These are phyloP conservation scores for Luffa acutangula DNA, from an alignment of 306 rosid genomes.

Conservation along the genomic window DNA sequence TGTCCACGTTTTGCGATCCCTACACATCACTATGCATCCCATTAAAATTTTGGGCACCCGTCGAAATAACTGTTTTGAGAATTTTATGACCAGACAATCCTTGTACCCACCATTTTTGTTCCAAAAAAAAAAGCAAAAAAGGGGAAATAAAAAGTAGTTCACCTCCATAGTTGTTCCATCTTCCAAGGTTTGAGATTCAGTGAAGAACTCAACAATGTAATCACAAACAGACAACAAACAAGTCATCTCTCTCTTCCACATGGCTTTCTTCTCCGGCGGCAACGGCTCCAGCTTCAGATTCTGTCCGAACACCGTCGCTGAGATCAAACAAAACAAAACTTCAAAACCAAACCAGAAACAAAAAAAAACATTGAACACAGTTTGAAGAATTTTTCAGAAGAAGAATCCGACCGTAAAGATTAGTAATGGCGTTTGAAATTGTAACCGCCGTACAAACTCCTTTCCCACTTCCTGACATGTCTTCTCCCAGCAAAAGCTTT, in stretches of 20 bases:
- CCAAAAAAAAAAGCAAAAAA: neutral
- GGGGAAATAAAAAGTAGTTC: neutral
- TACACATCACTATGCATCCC: too few species aligned
- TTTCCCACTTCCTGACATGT: constrained; percentile 96
- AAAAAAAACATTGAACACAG: neutral
- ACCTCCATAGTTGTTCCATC: constrained; percentile 82
- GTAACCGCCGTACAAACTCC: constrained; percentile 96
- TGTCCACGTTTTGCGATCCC: too few species aligned
- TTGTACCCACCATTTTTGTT: too few species aligned
- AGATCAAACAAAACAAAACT: constrained; percentile 13
- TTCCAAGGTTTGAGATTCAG: constrained; percentile 46
- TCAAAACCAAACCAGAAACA: neutral
- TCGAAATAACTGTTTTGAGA: too few species aligned
- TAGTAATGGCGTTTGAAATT: constrained; percentile 81
- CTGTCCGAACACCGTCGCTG: constrained; percentile 90
- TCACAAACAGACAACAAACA: constrained; percentile 91
- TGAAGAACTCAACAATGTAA: constrained; percentile 78
- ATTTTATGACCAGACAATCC: too few species aligned
- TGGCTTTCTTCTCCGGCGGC: constrained; percentile 71
- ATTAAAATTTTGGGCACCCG: neutral
- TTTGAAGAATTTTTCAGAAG: neutral
- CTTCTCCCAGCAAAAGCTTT: constrained; percentile 86
- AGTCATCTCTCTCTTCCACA: constrained; percentile 94
- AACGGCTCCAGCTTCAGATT: constrained; percentile 75
- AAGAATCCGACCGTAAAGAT: constrained; percentile 62